Percentiles rank a stretch among this genome's conserved stretches.
Evolutionary conservation across 768 basidiomycete genomes (phyloP).

Genomic region (Russula sp.): DNA sequence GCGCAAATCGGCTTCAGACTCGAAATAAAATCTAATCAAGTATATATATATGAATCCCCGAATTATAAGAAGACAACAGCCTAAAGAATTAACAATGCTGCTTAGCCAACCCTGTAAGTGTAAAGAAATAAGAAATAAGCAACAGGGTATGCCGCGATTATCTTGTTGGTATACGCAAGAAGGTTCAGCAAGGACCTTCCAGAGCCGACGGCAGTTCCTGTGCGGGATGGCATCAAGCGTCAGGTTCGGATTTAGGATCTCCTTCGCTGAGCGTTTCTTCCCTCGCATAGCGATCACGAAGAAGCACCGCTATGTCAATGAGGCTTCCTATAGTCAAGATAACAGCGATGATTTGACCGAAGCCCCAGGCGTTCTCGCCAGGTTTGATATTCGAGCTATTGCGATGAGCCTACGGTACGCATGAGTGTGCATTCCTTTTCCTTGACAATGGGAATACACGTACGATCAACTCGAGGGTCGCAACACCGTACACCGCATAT

Average conservation of each 20-base stretch:
- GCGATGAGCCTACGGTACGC: conserved; percentile 5
- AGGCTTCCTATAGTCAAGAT: conserved; percentile 8
- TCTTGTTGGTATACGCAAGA: background rate
- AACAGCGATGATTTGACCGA: conserved; percentile 18
- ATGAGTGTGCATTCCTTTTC: background rate
- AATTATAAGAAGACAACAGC: no score
- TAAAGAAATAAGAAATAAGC: background rate
- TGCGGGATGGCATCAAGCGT: background rate
- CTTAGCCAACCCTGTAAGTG: background rate
- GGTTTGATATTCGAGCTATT: conserved; percentile 2
- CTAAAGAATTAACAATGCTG: background rate
- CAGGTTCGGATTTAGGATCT: background rate
- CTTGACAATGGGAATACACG: background rate
- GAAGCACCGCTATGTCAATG: conserved; percentile 5
- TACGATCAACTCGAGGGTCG: conserved; percentile 16
- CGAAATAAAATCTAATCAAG: no score
- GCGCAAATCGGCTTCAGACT: no score
- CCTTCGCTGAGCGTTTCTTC: background rate
- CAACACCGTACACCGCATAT: conserved; percentile 9
- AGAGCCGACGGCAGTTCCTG: background rate
- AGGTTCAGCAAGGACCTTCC: background rate
- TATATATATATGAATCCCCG: background rate
- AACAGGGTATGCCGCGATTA: background rate
- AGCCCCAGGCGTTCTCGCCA: conserved; percentile 17
- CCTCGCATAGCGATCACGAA: background rate